These are phyloP conservation scores for Hippophae gyantsensis DNA, from an alignment of 306 rosid genomes.

Conservation along the genomic window DNA sequence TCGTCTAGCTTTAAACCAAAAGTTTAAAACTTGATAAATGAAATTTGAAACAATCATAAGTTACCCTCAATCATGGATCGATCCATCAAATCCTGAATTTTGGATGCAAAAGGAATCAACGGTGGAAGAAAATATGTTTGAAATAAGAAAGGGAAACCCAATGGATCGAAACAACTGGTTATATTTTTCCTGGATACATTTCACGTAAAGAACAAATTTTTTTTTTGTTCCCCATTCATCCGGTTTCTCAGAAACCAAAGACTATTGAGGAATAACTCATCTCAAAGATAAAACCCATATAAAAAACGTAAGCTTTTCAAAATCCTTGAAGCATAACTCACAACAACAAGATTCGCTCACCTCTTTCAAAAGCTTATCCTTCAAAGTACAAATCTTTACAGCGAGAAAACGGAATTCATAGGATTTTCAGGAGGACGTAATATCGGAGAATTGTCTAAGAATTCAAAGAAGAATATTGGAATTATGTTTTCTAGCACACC, in stretches of 20 bases:
- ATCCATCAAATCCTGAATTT: slow-evolving; percentile 26
- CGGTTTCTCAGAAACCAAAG: slow-evolving; percentile 11
- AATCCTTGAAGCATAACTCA: slow-evolving; percentile 21
- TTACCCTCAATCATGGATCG: slow-evolving; percentile 31
- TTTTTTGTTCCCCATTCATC: slow-evolving; percentile 9
- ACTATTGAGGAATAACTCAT: slow-evolving; percentile 17
- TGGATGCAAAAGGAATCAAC: slow-evolving; percentile 9
- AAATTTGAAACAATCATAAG: not conserved
- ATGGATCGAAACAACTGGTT: slow-evolving; percentile 8
- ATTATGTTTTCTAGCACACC: slow-evolving; percentile 13
- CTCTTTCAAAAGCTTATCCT: slow-evolving; percentile 25
- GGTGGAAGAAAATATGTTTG: not conserved
- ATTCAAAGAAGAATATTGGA: slow-evolving; percentile 17
- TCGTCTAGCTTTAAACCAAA: not conserved
- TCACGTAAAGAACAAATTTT: slow-evolving; percentile 7
- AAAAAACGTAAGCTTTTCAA: slow-evolving; percentile 20
- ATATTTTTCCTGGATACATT: slow-evolving; percentile 11
- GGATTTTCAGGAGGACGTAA: slow-evolving; percentile 34
- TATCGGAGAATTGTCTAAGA: slow-evolving; percentile 36
- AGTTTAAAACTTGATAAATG: too few relatives aligned
- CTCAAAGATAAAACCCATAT: slow-evolving; percentile 22
- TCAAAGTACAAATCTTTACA: slow-evolving; percentile 26
- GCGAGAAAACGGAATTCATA: slow-evolving; percentile 16
- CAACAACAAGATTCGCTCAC: slow-evolving; percentile 32
- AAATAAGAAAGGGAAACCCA: slow-evolving; percentile 14